Conservation (phyloP, 2,329 filamentous ascomycete species). For the Nannizziopsis barbatae region DNA sequence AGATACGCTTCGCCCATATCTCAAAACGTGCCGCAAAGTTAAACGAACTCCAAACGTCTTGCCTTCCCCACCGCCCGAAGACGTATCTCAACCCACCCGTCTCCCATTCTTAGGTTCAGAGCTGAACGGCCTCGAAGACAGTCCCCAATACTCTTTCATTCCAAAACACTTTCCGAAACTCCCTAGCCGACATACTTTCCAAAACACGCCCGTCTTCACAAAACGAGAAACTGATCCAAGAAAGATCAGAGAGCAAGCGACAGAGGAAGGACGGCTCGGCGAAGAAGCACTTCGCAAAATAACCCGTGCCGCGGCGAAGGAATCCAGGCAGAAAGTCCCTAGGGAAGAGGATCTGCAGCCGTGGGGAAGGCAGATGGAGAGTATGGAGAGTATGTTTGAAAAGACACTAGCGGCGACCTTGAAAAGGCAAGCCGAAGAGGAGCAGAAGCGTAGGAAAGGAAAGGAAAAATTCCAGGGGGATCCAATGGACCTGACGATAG, state of each 20-base stretch:
- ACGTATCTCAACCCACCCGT: conserved; percentile 25
- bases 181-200: conserved; percentile 55
- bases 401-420: conserved; percentile 44
- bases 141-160: conserved; percentile 43
- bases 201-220: conserved; percentile 48
- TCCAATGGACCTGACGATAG: conserved; percentile 25
- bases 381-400: conserved; percentile 44
- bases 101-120: conserved; percentile 42
- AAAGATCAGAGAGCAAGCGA: conserved; percentile 51
- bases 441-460: conserved; percentile 16
- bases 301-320: conserved; percentile 37
- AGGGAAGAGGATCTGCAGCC: conserved; percentile 30
- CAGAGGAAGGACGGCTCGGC: conserved; percentile 53
- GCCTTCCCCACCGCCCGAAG: conserved; percentile 33
- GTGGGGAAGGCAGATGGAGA: conserved; percentile 30
- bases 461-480: conserved; percentile 12
- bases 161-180: conserved; percentile 51
- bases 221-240: conserved; percentile 49
- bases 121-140: conserved; percentile 39
- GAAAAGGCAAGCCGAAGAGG: conserved; percentile 28
- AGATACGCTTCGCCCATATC: conserved; percentile 27
- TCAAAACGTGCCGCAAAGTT: conserved; percentile 28
- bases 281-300: conserved; percentile 55
- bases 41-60: conserved; percentile 22
- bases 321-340: conserved; percentile 32